Evolutionary conservation across 345 rosid genomes (phyloP), one percentile per base, ranked within the genome.

Genomic region (Linum lewisii): DNA sequence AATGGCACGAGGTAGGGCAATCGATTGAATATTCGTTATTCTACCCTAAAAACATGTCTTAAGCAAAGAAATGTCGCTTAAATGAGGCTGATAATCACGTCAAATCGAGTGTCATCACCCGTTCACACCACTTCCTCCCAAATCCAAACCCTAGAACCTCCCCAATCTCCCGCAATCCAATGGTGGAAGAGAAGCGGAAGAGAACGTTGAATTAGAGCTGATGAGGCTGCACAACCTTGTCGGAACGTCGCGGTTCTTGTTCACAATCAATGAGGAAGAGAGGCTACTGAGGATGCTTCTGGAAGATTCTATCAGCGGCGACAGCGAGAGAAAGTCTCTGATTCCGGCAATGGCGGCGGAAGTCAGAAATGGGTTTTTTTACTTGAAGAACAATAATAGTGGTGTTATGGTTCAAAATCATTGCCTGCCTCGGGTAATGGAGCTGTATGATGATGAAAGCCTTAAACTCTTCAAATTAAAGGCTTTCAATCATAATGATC

Each of bases 191-290:
- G 54, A 75, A 19, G 59, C 16, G 10, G 76, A 78, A 44, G 93
- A 83, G 22, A 68, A 82, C 44, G 75, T 75, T 54, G 91, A 89
- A 32, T 73, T 89, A 49, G 99, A 93, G 80, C 89, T 93, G 54
- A 93, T 84, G 89, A 89, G 90, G 75, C 78, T 93, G 36, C 95
- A 93, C 67, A 89, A 89, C 68, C 78, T 85, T 9, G 68, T 77
- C 1, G 93, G 93, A 19, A 88, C 88, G 15, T 96, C 95, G 2
- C 83, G 99, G 69, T 82, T 93, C 52, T 81, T 93, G 50, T 93
- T 85, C 91, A 85, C 99, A 58, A 93, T 93, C 76, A 87, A 85
- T 20, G 99, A 93, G 85, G 97, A 93, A 68, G 97, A 85, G 75
- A 89, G 89, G 61, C 66, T 89, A 45, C 64, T 75, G 18, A 82